These are phyloP conservation scores for Carex kokanica DNA, from an alignment of 176 grass and related monocot genomes.

Conservation along the genomic window DNA sequence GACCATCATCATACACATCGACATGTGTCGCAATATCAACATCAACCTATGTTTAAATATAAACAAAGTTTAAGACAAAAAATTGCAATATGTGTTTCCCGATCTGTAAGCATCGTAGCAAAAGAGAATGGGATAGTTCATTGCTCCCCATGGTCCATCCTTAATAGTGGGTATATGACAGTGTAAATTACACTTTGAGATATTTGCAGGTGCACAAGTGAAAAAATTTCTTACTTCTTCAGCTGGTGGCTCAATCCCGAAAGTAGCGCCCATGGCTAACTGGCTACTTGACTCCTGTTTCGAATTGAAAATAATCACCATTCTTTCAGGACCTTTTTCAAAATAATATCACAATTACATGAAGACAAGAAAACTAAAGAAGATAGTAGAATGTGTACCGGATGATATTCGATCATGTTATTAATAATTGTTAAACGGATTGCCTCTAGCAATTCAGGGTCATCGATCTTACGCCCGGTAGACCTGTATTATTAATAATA, in stretches of 20 bases:
- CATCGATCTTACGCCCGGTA: constrained; percentile 88
- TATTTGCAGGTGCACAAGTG: not conserved
- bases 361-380: constrained; percentile 21
- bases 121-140: not conserved
- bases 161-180: not conserved
- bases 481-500: constrained; percentile 67
- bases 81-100: not conserved
- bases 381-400: constrained; percentile 46
- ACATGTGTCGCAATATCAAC: constrained; percentile 97
- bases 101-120: not conserved
- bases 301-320: constrained; percentile 30
- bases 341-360: not conserved
- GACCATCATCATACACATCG: constrained; percentile 70
- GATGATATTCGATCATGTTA: constrained; percentile 90
- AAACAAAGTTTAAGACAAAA: not conserved
- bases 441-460: constrained; percentile 91
- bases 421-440: constrained; percentile 95
- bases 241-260: constrained; percentile 66
- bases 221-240: constrained; percentile 43
- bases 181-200: constrained; percentile 16
- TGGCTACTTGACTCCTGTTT: constrained; percentile 86
- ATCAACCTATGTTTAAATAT: constrained; percentile 57
- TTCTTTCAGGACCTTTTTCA: not conserved
- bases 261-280: constrained; percentile 94
- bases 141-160: not conserved